Conservation (phyloP, 495 filamentous ascomycete genomes). For the Copromyces sp. region DNA sequence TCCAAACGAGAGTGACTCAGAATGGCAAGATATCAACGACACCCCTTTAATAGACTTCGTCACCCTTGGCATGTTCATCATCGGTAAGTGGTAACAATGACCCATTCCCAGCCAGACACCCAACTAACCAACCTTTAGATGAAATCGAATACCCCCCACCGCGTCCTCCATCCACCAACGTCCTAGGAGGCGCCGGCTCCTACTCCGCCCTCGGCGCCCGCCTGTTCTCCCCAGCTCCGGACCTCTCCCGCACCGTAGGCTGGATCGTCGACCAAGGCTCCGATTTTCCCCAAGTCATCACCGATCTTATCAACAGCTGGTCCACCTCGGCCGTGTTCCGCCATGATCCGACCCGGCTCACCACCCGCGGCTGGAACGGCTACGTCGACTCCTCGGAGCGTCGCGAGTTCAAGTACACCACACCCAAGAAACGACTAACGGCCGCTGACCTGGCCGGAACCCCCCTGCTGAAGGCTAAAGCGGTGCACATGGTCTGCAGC, state of each 20-base stretch:
- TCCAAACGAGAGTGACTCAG: background rate
- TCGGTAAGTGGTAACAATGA: conserved; percentile 47
- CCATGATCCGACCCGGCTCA: conserved; percentile 54
- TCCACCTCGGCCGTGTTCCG: conserved; percentile 61
- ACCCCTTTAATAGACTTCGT: conserved; percentile 55
- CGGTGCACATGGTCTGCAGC: conserved; percentile 83
- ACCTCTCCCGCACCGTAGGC: conserved; percentile 48
- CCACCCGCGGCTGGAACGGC: conserved; percentile 86
- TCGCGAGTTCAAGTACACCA: conserved; percentile 75
- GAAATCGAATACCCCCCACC: conserved; percentile 73
- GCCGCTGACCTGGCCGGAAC: conserved; percentile 31
- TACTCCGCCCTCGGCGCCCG: conserved; percentile 84
- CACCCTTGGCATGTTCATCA: conserved; percentile 92
- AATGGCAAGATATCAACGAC: background rate
- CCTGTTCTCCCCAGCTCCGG: conserved; percentile 59
- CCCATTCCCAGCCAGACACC: background rate
- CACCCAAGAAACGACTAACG: conserved; percentile 68
- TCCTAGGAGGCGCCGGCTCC: conserved; percentile 78
- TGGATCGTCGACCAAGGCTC: conserved; percentile 87
- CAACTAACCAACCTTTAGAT: conserved; percentile 44
- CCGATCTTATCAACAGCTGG: conserved; percentile 56
- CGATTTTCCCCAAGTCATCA: conserved; percentile 67
- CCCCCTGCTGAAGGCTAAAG: conserved; percentile 55
- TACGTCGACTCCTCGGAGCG: conserved; percentile 47
- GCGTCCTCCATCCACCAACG: conserved; percentile 51